A percentile compares a stretch with the other conserved stretches of the same genome.
Evolutionary conservation across 1,284 basidiomycete species (phyloP).

Genomic region (Macrocystidia cucumis): DNA sequence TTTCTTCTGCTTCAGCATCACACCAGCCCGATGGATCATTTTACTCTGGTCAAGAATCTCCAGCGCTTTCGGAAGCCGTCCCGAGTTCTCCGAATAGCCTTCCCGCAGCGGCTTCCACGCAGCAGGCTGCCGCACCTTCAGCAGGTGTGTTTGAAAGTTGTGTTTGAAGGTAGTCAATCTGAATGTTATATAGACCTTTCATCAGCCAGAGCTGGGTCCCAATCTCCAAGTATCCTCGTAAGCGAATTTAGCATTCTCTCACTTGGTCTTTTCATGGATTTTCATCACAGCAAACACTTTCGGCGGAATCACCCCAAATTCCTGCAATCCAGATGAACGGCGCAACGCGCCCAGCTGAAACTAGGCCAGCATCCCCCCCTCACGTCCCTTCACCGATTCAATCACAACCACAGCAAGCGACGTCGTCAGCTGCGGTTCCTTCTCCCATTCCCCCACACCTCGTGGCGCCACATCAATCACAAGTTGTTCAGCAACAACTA

Average conservation of each 20-base stretch:
- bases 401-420: constrained; percentile 51
- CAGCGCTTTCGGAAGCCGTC: constrained; percentile 62
- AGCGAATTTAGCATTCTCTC: too few relatives aligned
- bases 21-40: constrained; percentile 65
- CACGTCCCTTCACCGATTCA: constrained; percentile 50
- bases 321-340: constrained; percentile 15
- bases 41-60: constrained; percentile 62
- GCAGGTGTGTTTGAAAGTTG: too few relatives aligned
- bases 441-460: constrained; percentile 18
- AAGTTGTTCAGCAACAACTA: too few relatives aligned
- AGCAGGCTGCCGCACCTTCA: constrained; percentile 20
- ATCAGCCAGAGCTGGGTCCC: too few relatives aligned
- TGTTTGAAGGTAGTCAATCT: too few relatives aligned
- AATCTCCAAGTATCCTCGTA: too few relatives aligned
- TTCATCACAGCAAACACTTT: constrained; percentile 15
- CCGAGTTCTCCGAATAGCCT: constrained; percentile 45
- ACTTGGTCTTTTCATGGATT: constrained; percentile 1
- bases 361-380: constrained; percentile 24
- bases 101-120: constrained; percentile 52
- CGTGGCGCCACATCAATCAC: too few relatives aligned
- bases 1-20: constrained; percentile 70
- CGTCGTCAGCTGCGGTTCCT: constrained; percentile 17
- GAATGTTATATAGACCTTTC: too few relatives aligned
- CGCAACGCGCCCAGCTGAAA: constrained; percentile 17
- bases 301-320: constrained; percentile 22